Evolutionary conservation across 1,284 basidiomycete species (phyloP), one percentile per base, ranked within the genome.

Genomic region (Schizophyllum amplum): DNA sequence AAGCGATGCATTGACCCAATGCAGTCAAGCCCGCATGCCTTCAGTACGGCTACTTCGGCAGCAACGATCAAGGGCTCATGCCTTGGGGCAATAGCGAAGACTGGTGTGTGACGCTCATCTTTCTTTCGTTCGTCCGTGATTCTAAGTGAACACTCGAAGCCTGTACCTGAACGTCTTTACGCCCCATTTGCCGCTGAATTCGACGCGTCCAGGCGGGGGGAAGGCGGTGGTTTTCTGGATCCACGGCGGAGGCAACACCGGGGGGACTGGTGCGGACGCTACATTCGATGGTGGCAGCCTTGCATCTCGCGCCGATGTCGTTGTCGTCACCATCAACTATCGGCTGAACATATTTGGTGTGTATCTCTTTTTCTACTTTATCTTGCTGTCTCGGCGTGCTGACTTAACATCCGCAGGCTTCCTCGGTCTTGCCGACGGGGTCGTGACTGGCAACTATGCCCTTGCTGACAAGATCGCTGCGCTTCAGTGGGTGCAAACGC

Each of bases 311-410:
- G 72, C 72, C 0, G 76, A 79, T 58, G 69, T 78, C 20, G 75
- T 79, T 1, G 63, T 79, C 5, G 75, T 79, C 53, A 73, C 71
- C 6, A 72, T 76, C 66, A 77, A 79, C 67, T 78, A 80, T 64
- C 74, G 72, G 17, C 66, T 74, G 27, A 70, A 69, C 23, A 75
- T 72, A 9, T 69, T 76, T 42, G 75, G 33, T 42, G 33, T 13
- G 33, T 9, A 13, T 3, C 3, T 9, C 27, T 42, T 42, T 17
- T 17, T 42, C 33, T 42, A 13, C 33, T 9, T 17, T 9, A 9
- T 42, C 33, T 33, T 33, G 27, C 5, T 6, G 5, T 4, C 13
- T 42, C 33, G 33, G 17, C 33, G 33, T 17, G 33, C 33, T 42
- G 33, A 42, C 33, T 17, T 42, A n/a, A 42, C 33, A 4, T 17